A percentile compares a stretch with the other conserved stretches of the same genome.
phyloP scores from a whole-genome alignment of 495 filamentous ascomycete genomes.

The Penicillium antarcticum region DNA sequence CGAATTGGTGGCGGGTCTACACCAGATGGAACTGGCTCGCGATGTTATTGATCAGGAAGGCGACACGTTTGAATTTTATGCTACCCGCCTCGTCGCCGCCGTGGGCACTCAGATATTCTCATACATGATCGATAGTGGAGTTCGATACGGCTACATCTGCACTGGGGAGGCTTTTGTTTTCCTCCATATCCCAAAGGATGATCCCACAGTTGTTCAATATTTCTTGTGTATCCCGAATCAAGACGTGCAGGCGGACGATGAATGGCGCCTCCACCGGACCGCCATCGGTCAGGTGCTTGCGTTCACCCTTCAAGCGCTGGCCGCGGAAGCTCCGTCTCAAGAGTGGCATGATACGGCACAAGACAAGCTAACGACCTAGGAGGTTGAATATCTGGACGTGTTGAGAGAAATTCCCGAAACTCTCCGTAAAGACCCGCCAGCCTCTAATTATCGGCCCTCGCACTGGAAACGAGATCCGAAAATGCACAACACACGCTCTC shows the following conservation, averaged over 20 bases:
- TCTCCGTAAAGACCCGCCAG: conserved; percentile 13
- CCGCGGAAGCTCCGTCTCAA: conserved; percentile 25
- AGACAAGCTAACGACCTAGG: conserved; percentile 20
- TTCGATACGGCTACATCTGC: conserved; percentile 39
- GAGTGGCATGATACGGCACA: conserved; percentile 36
- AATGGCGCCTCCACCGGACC: conserved; percentile 33
- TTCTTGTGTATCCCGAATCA: conserved; percentile 29
- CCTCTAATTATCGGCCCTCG: conserved; percentile 27
- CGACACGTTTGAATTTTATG: neutral
- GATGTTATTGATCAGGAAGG: neutral
- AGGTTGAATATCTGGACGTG: conserved; percentile 26
- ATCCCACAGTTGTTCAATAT: conserved; percentile 20
- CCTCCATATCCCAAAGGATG: conserved; percentile 34
- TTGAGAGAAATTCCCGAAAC: conserved; percentile 28
- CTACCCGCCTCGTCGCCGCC: conserved; percentile 12
- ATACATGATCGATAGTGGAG: conserved; percentile 38
- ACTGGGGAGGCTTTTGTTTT: conserved; percentile 46
- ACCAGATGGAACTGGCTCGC: no score
- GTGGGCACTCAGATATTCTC: conserved; percentile 42
- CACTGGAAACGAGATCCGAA: conserved; percentile 22
- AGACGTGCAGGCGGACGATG: conserved; percentile 24
- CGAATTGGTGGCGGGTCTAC: conserved; percentile 1
- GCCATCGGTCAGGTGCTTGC: conserved; percentile 45
- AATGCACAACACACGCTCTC: conserved; percentile 25
- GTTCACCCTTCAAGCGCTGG: conserved; percentile 44